phyloP scores from a whole-genome alignment of 257 asterid genomes.

The Gardenia jasminoides region DNA sequence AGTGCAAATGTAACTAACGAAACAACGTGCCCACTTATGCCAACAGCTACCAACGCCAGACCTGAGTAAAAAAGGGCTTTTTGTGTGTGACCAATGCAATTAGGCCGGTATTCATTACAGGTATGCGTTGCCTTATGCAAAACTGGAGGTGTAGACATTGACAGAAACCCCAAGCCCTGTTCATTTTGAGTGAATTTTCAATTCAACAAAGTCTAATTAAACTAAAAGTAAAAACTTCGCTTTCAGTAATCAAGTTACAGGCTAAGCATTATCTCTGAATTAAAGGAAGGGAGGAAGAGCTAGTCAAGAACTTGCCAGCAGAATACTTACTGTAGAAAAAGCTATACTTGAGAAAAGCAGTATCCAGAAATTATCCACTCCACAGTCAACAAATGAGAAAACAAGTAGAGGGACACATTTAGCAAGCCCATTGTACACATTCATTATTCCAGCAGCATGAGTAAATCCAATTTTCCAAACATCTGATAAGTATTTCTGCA shows the following conservation, averaged over 20 bases:
- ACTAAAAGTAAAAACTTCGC: too few species aligned
- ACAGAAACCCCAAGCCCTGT: constrained; percentile 50
- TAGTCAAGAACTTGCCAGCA: background rate
- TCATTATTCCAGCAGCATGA: constrained; percentile 54
- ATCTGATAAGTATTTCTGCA: constrained; percentile 58
- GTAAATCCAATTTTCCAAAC: constrained; percentile 61
- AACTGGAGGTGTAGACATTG: constrained; percentile 57
- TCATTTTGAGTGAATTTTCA: too few species aligned
- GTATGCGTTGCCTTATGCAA: constrained; percentile 33
- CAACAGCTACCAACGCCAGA: constrained; percentile 43
- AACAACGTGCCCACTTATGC: constrained; percentile 36
- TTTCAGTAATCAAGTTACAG: too few species aligned
- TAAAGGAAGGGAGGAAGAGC: too few species aligned
- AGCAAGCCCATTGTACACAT: constrained; percentile 44
- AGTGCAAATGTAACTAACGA: constrained; percentile 25
- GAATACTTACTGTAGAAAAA: constrained; percentile 39
- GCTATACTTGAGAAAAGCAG: constrained; percentile 51
- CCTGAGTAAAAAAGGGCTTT: constrained; percentile 43
- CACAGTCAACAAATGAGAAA: constrained; percentile 31
- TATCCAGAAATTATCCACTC: constrained; percentile 33
- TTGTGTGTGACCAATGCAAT: constrained; percentile 49
- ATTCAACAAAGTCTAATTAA: too few species aligned
- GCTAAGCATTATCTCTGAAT: too few species aligned
- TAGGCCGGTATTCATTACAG: constrained; percentile 39
- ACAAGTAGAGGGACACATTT: constrained; percentile 37